Conservation (phyloP, 192 early-diverging fungal species). For the Coemansia sp. region DNA sequence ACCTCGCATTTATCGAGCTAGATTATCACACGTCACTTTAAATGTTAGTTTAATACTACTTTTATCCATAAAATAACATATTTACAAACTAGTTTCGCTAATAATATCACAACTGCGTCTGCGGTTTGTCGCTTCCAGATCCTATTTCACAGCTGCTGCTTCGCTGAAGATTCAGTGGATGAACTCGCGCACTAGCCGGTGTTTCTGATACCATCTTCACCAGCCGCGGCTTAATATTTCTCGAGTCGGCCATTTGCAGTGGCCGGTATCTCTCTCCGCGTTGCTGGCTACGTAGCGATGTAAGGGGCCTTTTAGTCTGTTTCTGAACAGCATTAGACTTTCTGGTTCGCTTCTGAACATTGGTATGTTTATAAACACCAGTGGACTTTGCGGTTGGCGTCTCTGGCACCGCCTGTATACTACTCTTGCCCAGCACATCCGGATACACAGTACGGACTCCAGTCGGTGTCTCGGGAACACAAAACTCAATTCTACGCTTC, state of each 20-base stretch:
- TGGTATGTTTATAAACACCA: neutral
- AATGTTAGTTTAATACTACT: too few species aligned
- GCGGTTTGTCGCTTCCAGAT: too few species aligned
- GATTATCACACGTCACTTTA: too few species aligned
- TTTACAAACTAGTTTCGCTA: too few species aligned
- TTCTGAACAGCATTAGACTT: neutral
- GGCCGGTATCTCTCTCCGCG: neutral
- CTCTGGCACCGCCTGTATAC: neutral
- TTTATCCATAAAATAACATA: too few species aligned
- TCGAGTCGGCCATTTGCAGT: neutral
- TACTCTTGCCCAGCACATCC: neutral
- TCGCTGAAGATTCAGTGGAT: neutral
- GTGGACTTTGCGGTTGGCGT: slow-evolving; percentile 2
- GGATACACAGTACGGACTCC: neutral
- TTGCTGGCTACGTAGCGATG: neutral
- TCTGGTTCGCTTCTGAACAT: neutral
- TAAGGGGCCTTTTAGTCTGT: neutral
- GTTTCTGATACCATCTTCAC: neutral
- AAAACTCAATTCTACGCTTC: slow-evolving; percentile 9
- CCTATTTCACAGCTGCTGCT: neutral
- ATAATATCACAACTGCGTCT: too few species aligned
- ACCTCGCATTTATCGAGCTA: too few species aligned
- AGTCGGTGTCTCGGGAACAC: slow-evolving; percentile 13
- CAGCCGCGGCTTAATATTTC: neutral
- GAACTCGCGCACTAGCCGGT: neutral